Percentiles rank a stretch among this genome's conserved stretches.
Evolutionary conservation across 495 filamentous ascomycete genomes (phyloP).

Genomic region (Talaromyces nanjingensis): DNA sequence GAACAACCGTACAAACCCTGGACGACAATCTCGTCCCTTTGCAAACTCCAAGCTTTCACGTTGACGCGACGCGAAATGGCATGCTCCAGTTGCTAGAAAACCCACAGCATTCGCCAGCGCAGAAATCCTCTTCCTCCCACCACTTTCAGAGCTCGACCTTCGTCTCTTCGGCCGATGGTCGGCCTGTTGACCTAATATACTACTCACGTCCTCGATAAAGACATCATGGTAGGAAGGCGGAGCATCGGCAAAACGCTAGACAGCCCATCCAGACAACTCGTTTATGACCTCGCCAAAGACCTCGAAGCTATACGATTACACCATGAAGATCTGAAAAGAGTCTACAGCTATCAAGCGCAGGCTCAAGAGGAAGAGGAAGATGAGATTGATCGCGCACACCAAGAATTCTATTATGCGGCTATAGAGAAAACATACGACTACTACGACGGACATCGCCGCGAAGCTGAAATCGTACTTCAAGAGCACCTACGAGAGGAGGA

Average conservation of each 20-base stretch:
- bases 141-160: background rate
- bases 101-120: background rate
- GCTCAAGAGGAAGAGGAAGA: slow-evolving; percentile 40
- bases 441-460: slow-evolving; percentile 57
- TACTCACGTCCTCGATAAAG: background rate
- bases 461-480: slow-evolving; percentile 41
- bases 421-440: slow-evolving; percentile 54
- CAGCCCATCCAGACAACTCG: slow-evolving; percentile 43
- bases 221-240: slow-evolving; percentile 20
- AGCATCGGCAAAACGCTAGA: slow-evolving; percentile 27
- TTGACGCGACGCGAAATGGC: background rate
- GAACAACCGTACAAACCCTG: background rate
- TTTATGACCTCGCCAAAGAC: slow-evolving; percentile 38
- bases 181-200: background rate
- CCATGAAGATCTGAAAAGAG: slow-evolving; percentile 33
- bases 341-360: slow-evolving; percentile 37
- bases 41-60: background rate
- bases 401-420: slow-evolving; percentile 48
- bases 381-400: slow-evolving; percentile 32
- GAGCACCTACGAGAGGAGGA: slow-evolving; percentile 31
- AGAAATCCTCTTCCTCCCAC: background rate
- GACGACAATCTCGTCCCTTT: background rate
- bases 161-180: background rate
- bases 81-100: background rate
- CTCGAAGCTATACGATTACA: slow-evolving; percentile 32